Evolutionary conservation across 192 early-diverging fungal genomes (phyloP), one percentile per base, ranked within the genome.

Genomic region (Rhizophagus prolifer): DNA sequence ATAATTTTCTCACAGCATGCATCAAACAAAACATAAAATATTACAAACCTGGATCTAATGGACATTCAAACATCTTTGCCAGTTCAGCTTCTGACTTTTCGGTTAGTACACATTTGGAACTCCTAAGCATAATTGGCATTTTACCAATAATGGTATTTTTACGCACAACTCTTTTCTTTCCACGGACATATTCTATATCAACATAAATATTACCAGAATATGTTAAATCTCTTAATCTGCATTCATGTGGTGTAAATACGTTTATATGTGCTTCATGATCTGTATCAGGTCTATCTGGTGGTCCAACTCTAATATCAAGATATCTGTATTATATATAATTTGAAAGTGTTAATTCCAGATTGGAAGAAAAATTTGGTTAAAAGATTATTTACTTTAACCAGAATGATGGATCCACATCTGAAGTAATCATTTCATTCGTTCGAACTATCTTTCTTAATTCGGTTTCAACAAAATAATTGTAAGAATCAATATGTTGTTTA

Each of bases 401-500:
- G 73, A 99, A 99, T 66, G 88, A 77, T 28, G 95, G 95, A 81
- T 99, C 96, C 1, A 97, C 92, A 79, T 99, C 98, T 3, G 93
- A 95, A 9, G 89, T 92, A 28, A 99, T 91, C 73, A 89, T 90
- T 78, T 92, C 89, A 83, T 97, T 99, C 10, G 97, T 94, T 79
- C 91, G 85, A 74, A 99, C 89, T 74, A 99, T 99, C 78, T 96
- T 93, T 82, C 95, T 92, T 72, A 99, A 83, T 68, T 96, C 98
- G 7, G 93, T 92, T 77, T 98, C 92, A 74, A 99, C 88, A 87
- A 98, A 99, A 82, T 97, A 98, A 86, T 99, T 97, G 85, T 97
- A 99, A 9, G 98, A 99, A 83, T 99, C 98, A 75, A 98, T 91
- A 82, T 99, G 98, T 82, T 99, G 98, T 83, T 98, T 98, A 68